Conservation (phyloP, 257 asterid genomes). For the Primulina tabacum region DNA sequence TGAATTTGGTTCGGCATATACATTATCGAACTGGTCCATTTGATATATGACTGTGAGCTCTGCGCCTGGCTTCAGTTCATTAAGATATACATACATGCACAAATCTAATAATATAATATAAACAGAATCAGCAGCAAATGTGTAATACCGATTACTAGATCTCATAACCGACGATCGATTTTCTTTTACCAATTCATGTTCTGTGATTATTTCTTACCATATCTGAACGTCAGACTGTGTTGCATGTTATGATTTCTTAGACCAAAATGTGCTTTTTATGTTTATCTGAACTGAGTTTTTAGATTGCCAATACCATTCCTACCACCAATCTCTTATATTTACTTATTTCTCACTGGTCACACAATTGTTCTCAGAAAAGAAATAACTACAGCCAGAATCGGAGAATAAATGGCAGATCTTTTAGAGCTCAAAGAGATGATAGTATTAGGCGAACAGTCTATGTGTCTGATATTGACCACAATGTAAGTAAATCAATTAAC, state of each 20-base stretch:
- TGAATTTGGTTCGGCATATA: neutral
- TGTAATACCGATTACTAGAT: neutral
- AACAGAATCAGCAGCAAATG: neutral
- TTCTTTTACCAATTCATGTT: too few relatives aligned
- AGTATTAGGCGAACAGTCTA: conserved; percentile 86
- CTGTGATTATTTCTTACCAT: neutral
- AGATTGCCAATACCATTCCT: neutral
- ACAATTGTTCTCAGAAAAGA: conserved; percentile 50
- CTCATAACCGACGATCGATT: neutral
- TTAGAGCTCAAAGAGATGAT: conserved; percentile 85
- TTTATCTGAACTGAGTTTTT: neutral
- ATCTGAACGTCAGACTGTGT: neutral
- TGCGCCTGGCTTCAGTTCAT: neutral
- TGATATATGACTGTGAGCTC: neutral
- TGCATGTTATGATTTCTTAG: neutral
- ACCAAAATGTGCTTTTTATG: neutral
- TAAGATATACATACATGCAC: neutral
- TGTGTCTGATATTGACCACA: conserved; percentile 84
- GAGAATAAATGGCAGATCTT: conserved; percentile 64
- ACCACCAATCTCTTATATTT: conserved; percentile 7
- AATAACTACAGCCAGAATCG: conserved; percentile 57
- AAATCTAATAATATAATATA: neutral
- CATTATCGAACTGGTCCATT: neutral
- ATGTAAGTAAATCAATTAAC: conserved; percentile 41
- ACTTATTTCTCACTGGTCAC: conserved; percentile 1